Base-by-base conservation (phyloP, 2,329 filamentous ascomycete species). In the Penicillium sp. region DNA sequence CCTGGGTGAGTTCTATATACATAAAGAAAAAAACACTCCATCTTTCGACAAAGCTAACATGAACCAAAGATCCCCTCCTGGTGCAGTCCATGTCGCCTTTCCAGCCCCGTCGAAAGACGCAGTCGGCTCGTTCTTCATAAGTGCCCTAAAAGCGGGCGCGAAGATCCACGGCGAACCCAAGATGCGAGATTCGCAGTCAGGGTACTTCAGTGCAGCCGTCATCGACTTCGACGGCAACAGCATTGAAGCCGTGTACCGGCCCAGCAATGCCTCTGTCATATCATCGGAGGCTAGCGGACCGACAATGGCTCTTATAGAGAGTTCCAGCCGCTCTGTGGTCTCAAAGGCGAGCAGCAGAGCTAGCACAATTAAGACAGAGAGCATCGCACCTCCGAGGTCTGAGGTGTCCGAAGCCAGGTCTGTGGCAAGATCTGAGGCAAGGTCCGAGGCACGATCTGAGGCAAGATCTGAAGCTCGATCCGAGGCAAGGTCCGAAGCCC, bases 151-250 rank as follows among this genome's bases (percentile, higher is more conserved):
- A 65, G 87, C 89, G 46, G 85, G 85, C 50, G 85, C 81, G 19
- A 80, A 79, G 59, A 81, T 84, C 25, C 83, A 85, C 67, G 83
- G 83, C 35, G 78, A 84, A 48, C 84, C 82, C 66, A 78, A 79
- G 66, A 68, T 77, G 69, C 78, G 84, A 56, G 81, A 83, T 69
- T 75, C 78, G 19, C 77, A 82, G 3, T 78, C 79, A 68, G 77
- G 83, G 75, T 79, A 85, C 78, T 81, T 86, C 75, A 87, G 85
- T 61, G 84, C 85, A 48, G 84, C 84, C 7, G 78, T 91, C 41
- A 82, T 86, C 59, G 91, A 96, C 74, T 82, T 90, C 54, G 91
- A 96, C 77, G 90, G 90, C 50, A 95, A 96, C 77, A 89, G 84
- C 66, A 86, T 96, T 71, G 90, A 94, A 70, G 89, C 90, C 31